Percentiles rank a stretch among this genome's conserved stretches.
Evolutionary conservation across 805 yeast species (phyloP).

Genomic region (Metschnikowia borealis): DNA sequence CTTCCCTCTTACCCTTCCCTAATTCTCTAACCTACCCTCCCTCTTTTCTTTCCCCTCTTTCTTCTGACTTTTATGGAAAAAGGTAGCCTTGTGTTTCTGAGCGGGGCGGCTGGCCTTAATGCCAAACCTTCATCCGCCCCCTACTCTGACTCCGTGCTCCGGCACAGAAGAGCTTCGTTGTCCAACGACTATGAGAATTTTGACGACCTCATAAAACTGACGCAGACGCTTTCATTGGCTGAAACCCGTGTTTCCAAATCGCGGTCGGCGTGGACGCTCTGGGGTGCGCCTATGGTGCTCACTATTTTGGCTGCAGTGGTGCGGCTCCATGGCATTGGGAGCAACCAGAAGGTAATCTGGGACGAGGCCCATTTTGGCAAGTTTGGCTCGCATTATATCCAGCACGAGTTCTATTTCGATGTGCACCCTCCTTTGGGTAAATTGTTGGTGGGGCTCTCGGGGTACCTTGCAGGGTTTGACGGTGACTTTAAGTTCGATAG

Average conservation of each 20-base stretch:
- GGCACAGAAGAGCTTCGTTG: slow-evolving; percentile 1
- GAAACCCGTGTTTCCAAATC: not conserved
- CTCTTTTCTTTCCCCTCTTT: too few relatives aligned
- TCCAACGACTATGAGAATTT: slow-evolving; percentile 2
- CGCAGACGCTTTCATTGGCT: slow-evolving; percentile 13
- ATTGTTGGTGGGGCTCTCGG: slow-evolving; percentile 74
- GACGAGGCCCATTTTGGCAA: slow-evolving; percentile 90
- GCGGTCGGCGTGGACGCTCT: slow-evolving; percentile 3
- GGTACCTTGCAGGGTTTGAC: slow-evolving; percentile 76
- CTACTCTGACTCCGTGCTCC: not conserved
- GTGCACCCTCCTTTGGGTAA: slow-evolving; percentile 88
- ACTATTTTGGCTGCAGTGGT: slow-evolving; percentile 25
- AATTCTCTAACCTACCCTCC: not conserved
- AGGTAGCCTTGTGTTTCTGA: not conserved
- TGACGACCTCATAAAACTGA: slow-evolving; percentile 17
- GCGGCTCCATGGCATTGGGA: slow-evolving; percentile 57
- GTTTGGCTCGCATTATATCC: slow-evolving; percentile 75
- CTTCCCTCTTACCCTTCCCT: too few relatives aligned
- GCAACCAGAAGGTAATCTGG: slow-evolving; percentile 79
- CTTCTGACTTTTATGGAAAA: not conserved
- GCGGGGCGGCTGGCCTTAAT: not conserved
- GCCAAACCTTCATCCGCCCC: not conserved
- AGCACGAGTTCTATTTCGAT: slow-evolving; percentile 79
- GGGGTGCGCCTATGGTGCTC: slow-evolving; percentile 11
- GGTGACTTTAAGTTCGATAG: slow-evolving; percentile 89